Conservation (phyloP, 495 filamentous ascomycete genomes). For the Tuber magnatum region DNA sequence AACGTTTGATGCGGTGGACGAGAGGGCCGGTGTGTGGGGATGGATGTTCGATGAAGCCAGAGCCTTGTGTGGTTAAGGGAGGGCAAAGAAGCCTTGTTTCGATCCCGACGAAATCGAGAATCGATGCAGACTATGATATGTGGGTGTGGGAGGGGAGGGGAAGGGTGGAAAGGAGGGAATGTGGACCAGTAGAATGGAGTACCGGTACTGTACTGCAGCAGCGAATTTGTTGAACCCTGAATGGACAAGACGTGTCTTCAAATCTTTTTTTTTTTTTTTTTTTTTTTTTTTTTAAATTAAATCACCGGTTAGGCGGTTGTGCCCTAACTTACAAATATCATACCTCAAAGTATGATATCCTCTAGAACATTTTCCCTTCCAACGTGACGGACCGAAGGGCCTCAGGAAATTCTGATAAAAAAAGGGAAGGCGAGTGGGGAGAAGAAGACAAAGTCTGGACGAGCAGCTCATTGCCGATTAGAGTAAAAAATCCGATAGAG, state of each 20-base stretch:
- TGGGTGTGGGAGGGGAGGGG: not conserved
- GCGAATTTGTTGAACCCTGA: not conserved
- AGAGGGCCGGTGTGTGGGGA: not conserved
- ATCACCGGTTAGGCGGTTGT: not conserved
- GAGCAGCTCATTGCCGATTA: not conserved
- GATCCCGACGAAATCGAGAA: not conserved
- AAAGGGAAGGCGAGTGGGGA: not conserved
- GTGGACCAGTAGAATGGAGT: not conserved
- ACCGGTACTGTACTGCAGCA: too few species aligned
- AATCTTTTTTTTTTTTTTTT: too few species aligned
- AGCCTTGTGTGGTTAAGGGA: not conserved
- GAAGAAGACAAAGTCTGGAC: not conserved
- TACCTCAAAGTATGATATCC: too few species aligned
- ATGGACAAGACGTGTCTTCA: not conserved
- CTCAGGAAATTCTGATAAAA: not conserved
- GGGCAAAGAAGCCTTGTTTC: not conserved
- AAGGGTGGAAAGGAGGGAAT: not conserved
- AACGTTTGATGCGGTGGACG: not conserved
- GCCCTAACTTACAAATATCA: not conserved
- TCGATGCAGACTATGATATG: not conserved
- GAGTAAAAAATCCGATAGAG: not conserved
- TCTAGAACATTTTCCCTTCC: not conserved
- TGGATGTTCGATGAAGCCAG: slow-evolving; percentile 3
- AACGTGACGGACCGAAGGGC: not conserved
- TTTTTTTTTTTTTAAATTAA: too few species aligned